These are phyloP conservation scores for Fusarium sp. DNA, from an alignment of 2,329 filamentous ascomycete species.

Conservation along the genomic window DNA sequence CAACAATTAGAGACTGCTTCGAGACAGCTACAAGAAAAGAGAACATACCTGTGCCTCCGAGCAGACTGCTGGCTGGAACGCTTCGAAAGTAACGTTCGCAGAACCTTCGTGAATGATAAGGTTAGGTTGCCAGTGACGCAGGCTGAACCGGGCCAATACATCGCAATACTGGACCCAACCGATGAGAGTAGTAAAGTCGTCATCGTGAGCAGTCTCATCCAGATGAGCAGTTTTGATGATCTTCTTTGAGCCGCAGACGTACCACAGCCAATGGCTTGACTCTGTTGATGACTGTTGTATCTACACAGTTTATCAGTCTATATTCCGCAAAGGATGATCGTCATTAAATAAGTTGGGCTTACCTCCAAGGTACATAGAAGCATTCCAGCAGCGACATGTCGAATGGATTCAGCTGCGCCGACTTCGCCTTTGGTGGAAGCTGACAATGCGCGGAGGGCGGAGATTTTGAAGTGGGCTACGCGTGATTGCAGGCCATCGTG, in stretches of 20 bases:
- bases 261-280: constrained; percentile 44
- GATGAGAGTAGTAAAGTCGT: constrained; percentile 24
- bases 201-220: constrained; percentile 3
- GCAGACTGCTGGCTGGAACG: constrained; percentile 28
- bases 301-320: not conserved
- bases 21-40: rapidly evolving
- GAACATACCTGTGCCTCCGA: constrained; percentile 4
- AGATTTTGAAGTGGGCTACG: constrained; percentile 11
- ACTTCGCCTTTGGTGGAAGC: constrained; percentile 3
- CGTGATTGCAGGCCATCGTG: not conserved
- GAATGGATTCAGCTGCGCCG: constrained; percentile 7
- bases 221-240: constrained; percentile 28
- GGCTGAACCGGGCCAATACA: constrained; percentile 27
- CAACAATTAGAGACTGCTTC: not conserved
- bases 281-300: constrained; percentile 33
- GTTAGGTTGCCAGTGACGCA: constrained; percentile 39
- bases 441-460: constrained; percentile 29
- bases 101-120: not conserved
- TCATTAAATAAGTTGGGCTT: rapidly evolving
- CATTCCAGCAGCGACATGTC: constrained; percentile 43
- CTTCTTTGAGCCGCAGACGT: constrained; percentile 32
- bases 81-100: not conserved
- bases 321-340: rapidly evolving
- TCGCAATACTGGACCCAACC: constrained; percentile 41
- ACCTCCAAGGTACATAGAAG: constrained; percentile 38